Base-by-base conservation (phyloP, 371 early-diverging fungal species). In the Blakeslea trispora region DNA sequence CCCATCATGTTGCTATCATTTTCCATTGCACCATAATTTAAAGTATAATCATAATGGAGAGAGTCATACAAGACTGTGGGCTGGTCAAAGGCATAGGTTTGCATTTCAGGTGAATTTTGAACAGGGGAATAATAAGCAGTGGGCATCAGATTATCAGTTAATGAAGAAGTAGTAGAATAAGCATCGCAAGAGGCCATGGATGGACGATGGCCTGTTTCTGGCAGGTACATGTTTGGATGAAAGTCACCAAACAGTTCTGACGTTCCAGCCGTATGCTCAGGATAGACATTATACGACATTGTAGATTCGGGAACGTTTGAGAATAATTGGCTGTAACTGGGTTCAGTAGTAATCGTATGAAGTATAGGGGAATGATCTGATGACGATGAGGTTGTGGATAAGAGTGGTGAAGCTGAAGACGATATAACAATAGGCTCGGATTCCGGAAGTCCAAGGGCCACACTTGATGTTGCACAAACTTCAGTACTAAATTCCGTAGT, bases 121-220 rank as follows among this genome's bases (percentile, higher is more conserved):
- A 28, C 7, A 28, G 28, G 28, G 7, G 28, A 28, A 28, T 28
- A 28, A 28, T 28, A 28, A 28, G 28, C 28, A 28, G 28, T 37
- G 11, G 14, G 2, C 37, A 37, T 37, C 37, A 37, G 14, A 22
- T 40, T 47, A 41, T 56, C 57, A 19, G 57, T 28, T 41, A 41
- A 56, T 9, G 57, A 56, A 42, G 61, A 59, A 15, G 55, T 61
- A 3, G 61, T 61, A 1, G 61, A 61, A 39, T 61, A 61, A 14
- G 55, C 53, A 28, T 61, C 61, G 55, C 61, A 61, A 40, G 61
- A 55, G 35, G 61, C 50, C 15, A 61, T 55, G 15, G 56, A 61
- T 2, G 61, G 57, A 42, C 51, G 53, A 46, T 51, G 47, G 24
- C 35, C 57, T 50, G 22, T 11, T 57, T 31, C 55, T 23, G 39